Percentiles rank a stretch among this genome's conserved stretches.
phyloP scores from a whole-genome alignment of 2,329 filamentous ascomycete species.

The Ophiostoma fasciatum region DNA sequence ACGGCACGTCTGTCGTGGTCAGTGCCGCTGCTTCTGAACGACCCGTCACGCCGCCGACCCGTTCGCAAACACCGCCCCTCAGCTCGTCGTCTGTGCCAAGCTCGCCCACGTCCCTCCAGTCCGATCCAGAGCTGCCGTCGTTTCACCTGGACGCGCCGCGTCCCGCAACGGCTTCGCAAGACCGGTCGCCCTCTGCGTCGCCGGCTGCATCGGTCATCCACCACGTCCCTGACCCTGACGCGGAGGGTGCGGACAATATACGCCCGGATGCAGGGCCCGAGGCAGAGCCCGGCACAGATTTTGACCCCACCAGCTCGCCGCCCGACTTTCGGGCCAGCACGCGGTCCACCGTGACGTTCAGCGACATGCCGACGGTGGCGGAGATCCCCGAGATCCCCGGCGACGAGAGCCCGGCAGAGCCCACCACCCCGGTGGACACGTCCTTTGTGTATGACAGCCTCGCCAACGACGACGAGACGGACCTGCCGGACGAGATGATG shows the following conservation, averaged over 20 bases:
- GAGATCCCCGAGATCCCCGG: slow-evolving; percentile 26
- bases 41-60: not conserved
- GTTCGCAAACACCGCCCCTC: slow-evolving; percentile 3
- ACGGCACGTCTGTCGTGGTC: no score
- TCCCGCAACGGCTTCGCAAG: no score
- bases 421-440: slow-evolving; percentile 26
- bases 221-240: slow-evolving; percentile 12
- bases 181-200: no score
- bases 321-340: slow-evolving; percentile 23
- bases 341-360: slow-evolving; percentile 26
- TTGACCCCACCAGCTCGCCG: slow-evolving; percentile 37
- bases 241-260: no score
- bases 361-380: slow-evolving; percentile 29
- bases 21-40: no score
- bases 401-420: slow-evolving; percentile 23
- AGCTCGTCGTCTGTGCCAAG: slow-evolving; percentile 3
- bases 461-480: slow-evolving; percentile 27
- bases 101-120: slow-evolving; percentile 7
- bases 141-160: no score
- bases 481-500: slow-evolving; percentile 22
- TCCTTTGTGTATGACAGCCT: slow-evolving; percentile 20
- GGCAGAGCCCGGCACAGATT: no score
- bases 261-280: no score
- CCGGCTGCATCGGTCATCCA: slow-evolving; percentile 2
- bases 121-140: slow-evolving; percentile 19